phyloP scores from a whole-genome alignment of 1,284 basidiomycete species.

The Moesziomyces antarcticus region DNA sequence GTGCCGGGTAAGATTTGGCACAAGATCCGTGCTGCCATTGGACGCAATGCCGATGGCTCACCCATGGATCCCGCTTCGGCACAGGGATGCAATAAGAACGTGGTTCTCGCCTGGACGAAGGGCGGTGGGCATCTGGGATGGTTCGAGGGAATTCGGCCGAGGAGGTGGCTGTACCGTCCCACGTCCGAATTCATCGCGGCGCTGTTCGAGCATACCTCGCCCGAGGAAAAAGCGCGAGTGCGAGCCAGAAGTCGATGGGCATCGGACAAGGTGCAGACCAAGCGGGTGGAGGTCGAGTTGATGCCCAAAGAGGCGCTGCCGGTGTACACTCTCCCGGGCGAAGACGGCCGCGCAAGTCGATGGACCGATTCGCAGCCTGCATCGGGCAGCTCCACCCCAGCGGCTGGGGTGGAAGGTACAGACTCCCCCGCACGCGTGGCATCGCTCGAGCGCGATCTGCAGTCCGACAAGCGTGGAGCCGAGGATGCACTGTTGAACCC shows the following conservation, averaged over 20 bases:
- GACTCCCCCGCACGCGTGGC: slow-evolving; percentile 20
- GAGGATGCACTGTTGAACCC: slow-evolving; percentile 37
- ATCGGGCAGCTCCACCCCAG: background rate
- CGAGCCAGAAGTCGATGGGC: slow-evolving; percentile 33
- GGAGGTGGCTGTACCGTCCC: slow-evolving; percentile 60
- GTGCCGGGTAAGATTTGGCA: slow-evolving; percentile 70
- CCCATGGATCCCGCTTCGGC: slow-evolving; percentile 63
- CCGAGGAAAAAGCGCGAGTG: slow-evolving; percentile 20
- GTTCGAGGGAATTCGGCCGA: slow-evolving; percentile 74
- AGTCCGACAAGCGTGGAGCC: slow-evolving; percentile 10
- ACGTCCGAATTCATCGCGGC: slow-evolving; percentile 56
- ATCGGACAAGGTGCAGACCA: slow-evolving; percentile 16
- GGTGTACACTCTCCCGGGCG: slow-evolving; percentile 39
- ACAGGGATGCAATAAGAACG: slow-evolving; percentile 73
- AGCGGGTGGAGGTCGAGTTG: slow-evolving; percentile 48
- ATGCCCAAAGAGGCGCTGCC: slow-evolving; percentile 51
- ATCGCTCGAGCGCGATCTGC: slow-evolving; percentile 20
- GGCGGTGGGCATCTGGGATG: slow-evolving; percentile 94
- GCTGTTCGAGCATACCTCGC: slow-evolving; percentile 39
- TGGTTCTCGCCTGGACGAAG: slow-evolving; percentile 79
- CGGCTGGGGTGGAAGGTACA: background rate
- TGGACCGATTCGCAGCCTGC: slow-evolving; percentile 16
- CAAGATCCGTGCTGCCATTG: slow-evolving; percentile 46
- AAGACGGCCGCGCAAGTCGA: slow-evolving; percentile 25
- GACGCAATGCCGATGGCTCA: slow-evolving; percentile 37